Evolutionary conservation across 305 asterid species (phyloP).

Genomic region (Fraxinus floribunda): DNA sequence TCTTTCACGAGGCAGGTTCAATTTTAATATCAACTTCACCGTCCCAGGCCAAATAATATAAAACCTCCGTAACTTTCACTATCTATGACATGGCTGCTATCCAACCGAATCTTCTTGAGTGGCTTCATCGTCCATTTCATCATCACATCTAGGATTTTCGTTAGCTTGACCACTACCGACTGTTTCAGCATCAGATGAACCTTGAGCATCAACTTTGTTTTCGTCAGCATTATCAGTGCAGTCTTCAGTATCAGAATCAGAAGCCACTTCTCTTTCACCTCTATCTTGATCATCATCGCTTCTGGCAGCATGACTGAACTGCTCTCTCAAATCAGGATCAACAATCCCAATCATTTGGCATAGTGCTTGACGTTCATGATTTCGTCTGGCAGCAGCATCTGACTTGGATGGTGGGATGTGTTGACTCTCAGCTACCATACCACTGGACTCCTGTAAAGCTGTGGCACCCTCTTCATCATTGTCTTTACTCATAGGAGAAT

Average conservation of each 20-base stretch:
- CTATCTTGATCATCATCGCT: constrained; percentile 47
- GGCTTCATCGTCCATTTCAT: constrained; percentile 52
- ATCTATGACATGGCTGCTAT: constrained; percentile 20
- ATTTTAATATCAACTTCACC: neutral
- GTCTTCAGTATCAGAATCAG: constrained; percentile 60
- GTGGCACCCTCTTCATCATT: constrained; percentile 30
- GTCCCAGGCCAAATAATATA: neutral
- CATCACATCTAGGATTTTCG: neutral
- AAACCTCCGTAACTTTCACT: neutral
- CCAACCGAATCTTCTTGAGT: constrained; percentile 59
- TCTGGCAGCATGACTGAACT: constrained; percentile 54
- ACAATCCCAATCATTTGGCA: constrained; percentile 75
- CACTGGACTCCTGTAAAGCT: constrained; percentile 48
- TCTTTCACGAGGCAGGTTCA: neutral
- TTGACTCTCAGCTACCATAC: constrained; percentile 70
- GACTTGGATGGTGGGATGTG: constrained; percentile 41
- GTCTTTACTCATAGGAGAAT: constrained; percentile 49
- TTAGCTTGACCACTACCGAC: constrained; percentile 38
- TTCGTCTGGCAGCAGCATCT: constrained; percentile 39
- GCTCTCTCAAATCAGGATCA: constrained; percentile 72
- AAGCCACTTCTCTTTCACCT: constrained; percentile 36
- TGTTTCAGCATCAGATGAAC: constrained; percentile 59
- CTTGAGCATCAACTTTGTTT: constrained; percentile 28
- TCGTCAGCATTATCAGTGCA: constrained; percentile 43
- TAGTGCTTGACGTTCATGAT: constrained; percentile 52